phyloP scores from a whole-genome alignment of 176 grass and related monocot species.

The Areca catechu region DNA sequence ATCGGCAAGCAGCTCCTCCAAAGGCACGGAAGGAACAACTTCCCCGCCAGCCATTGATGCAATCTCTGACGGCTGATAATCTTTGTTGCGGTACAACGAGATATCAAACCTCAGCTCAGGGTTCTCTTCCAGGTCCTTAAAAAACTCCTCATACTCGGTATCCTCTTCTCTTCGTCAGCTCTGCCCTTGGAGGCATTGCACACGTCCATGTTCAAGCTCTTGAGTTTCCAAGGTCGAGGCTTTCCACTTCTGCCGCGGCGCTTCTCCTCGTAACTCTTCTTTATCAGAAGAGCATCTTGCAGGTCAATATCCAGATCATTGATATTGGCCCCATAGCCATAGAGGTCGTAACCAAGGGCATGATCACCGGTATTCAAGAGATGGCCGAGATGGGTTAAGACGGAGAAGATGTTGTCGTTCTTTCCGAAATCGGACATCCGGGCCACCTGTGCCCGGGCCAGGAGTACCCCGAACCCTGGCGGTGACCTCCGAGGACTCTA shows the following conservation, averaged over 20 bases:
- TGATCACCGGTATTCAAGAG: conserved; percentile 63
- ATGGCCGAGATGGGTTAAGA: conserved; percentile 73
- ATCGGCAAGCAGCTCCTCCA: conserved; percentile 72
- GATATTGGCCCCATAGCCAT: conserved; percentile 46
- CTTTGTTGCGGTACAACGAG: conserved; percentile 52
- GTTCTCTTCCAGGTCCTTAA: conserved; percentile 48
- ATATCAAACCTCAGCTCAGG: conserved; percentile 39
- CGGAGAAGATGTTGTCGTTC: conserved; percentile 60
- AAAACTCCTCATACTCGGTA: conserved; percentile 54
- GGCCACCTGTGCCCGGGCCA: conserved; percentile 67
- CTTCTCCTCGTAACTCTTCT: conserved; percentile 90
- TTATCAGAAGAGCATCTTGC: conserved; percentile 72
- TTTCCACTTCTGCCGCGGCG: conserved; percentile 32
- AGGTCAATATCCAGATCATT: conserved; percentile 56
- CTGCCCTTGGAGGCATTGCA: conserved; percentile 50
- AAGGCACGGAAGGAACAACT: conserved; percentile 43
- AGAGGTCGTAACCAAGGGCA: conserved; percentile 88
- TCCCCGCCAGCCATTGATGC: conserved; percentile 52
- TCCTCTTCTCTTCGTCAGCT: too few species aligned
- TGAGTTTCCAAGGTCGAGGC: too few species aligned
- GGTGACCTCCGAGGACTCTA: conserved; percentile 43
- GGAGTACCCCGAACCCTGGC: too few species aligned
- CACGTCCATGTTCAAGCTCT: too few species aligned
- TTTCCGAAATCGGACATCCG: conserved; percentile 67
- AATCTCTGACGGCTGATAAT: conserved; percentile 65